Percentiles rank a stretch among this genome's conserved stretches.
These are phyloP conservation scores for Cladosporium sp. DNA, from an alignment of 2,329 filamentous ascomycete species.

Conservation along the genomic window DNA sequence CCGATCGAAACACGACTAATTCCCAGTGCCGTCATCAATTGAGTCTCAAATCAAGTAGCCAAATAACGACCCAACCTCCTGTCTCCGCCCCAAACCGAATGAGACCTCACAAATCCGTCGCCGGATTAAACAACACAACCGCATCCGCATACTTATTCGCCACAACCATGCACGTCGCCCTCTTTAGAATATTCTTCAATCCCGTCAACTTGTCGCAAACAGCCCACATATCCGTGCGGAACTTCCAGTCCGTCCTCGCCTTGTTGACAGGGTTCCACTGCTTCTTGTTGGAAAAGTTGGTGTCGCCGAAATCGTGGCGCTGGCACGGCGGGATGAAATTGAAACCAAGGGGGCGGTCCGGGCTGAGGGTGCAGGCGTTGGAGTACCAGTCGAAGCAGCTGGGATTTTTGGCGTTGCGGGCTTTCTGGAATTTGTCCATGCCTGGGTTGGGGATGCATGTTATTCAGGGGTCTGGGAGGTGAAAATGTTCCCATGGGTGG, in stretches of 20 bases:
- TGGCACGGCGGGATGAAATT: slow-evolving; percentile 14
- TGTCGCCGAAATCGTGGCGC: slow-evolving; percentile 14
- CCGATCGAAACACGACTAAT: neutral
- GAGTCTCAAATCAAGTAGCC: neutral
- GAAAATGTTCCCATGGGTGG: neutral
- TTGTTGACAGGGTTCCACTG: slow-evolving; percentile 14
- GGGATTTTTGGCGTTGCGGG: slow-evolving; percentile 10
- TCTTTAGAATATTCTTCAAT: slow-evolving; percentile 6
- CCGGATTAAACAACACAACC: slow-evolving; percentile 10
- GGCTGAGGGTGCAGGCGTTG: slow-evolving; percentile 5
- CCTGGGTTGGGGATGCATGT: neutral
- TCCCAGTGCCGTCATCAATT: neutral
- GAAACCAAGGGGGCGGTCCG: slow-evolving; percentile 3
- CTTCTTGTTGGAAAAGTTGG: slow-evolving; percentile 1
- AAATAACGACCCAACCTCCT: neutral
- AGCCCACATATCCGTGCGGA: slow-evolving; percentile 7
- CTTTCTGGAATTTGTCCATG: slow-evolving; percentile 8
- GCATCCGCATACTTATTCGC: slow-evolving; percentile 2
- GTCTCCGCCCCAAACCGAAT: no score
- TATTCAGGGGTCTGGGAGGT: neutral
- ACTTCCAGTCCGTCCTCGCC: neutral
- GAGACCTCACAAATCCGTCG: neutral
- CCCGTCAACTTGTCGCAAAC: neutral
- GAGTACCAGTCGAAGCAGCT: slow-evolving; percentile 17
- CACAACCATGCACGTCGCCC: neutral